Base-by-base conservation (phyloP, 805 yeast genomes). In the Hanseniaspora thailandica region DNA sequence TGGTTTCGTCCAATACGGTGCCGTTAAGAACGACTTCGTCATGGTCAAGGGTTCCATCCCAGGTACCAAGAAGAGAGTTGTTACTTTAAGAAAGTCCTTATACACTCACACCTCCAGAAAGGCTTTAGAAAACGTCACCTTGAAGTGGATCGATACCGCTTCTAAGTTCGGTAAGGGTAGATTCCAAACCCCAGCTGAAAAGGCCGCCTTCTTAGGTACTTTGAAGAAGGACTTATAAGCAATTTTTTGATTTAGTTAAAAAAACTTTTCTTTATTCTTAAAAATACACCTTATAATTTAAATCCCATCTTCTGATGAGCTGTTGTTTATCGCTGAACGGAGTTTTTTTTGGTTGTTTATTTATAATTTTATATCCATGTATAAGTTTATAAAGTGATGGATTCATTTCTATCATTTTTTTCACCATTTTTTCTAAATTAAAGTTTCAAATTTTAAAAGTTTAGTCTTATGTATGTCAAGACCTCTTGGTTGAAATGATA, bases 151-250 rank as follows among this genome's bases (percentile, higher is more conserved):
- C 74, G 99, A 93, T 76, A 93, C 99, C 69, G 96, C 99, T 73
- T 93, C 98, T 71, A 89, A 90, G 79, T 93, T 93, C 89, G 99
- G 99, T 85, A 94, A 93, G 87, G 98, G 98, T 82, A 93, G 98
- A 84, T 93, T 93, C 97, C 99, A 93, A 81, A 93, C 99, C 71
- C 95, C 97, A 69, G 97, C 97, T 75, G 99, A 93, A 83, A 94
- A 94, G 89, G 88, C 84, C 72, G 95, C 98, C 72, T 93, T 93
- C 90, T 70, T 89, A 81, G 99, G 99, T 81, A 90, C 98, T 71
- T 84, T 93, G 75, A 93, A 93, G 95, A 89, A 86, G 84, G 97
- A 89, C 76, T 81, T 86, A 73, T 77, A 81, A 71, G 54, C 63
- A 58, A 45, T 43, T 45, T 56, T 43, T 39, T 46, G 15, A 25